Percentiles rank a stretch among this genome's conserved stretches.
Evolutionary conservation across 1,139 yeast genomes (phyloP).

Genomic region (Diutina pseudorugosa): DNA sequence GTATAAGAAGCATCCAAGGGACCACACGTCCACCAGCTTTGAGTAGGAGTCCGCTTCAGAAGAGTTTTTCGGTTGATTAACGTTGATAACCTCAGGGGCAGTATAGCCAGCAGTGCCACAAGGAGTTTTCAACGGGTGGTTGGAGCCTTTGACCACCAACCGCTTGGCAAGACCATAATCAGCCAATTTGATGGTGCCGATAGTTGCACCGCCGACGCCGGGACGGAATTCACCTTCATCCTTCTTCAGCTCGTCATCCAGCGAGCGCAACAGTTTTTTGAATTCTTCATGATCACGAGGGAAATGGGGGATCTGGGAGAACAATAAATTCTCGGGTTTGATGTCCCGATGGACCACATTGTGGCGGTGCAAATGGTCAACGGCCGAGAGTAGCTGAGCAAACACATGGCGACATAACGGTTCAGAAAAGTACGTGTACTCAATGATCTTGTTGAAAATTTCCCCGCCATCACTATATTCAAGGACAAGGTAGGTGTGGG

Average conservation of each 20-base stretch:
- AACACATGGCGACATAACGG: slow-evolving; percentile 77
- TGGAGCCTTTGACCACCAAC: slow-evolving; percentile 35
- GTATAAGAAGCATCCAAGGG: slow-evolving; percentile 84
- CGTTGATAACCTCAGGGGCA: slow-evolving; percentile 80
- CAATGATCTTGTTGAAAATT: slow-evolving; percentile 84
- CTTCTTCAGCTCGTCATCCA: slow-evolving; percentile 65
- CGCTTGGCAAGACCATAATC: slow-evolving; percentile 91
- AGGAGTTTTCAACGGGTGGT: slow-evolving; percentile 51
- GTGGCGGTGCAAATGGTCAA: slow-evolving; percentile 68
- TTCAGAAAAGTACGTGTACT: slow-evolving; percentile 83
- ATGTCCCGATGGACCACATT: slow-evolving; percentile 93
- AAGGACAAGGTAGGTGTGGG: slow-evolving; percentile 65
- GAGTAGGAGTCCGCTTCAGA: slow-evolving; percentile 68
- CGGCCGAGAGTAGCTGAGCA: slow-evolving; percentile 71
- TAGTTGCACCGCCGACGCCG: slow-evolving; percentile 82
- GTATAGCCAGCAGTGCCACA: slow-evolving; percentile 81
- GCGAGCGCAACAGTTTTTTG: slow-evolving; percentile 37
- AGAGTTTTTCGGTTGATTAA: slow-evolving; percentile 10
- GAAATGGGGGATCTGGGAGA: slow-evolving; percentile 30
- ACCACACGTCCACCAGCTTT: slow-evolving; percentile 93
- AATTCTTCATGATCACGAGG: slow-evolving; percentile 30
- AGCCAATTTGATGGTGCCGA: slow-evolving; percentile 77
- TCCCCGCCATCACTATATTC: slow-evolving; percentile 92
- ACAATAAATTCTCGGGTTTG: slow-evolving; percentile 86
- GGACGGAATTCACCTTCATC: slow-evolving; percentile 81